Evolutionary conservation across 2,329 filamentous ascomycete species (phyloP).

Genomic region (Coniochaeta pulveracea): DNA sequence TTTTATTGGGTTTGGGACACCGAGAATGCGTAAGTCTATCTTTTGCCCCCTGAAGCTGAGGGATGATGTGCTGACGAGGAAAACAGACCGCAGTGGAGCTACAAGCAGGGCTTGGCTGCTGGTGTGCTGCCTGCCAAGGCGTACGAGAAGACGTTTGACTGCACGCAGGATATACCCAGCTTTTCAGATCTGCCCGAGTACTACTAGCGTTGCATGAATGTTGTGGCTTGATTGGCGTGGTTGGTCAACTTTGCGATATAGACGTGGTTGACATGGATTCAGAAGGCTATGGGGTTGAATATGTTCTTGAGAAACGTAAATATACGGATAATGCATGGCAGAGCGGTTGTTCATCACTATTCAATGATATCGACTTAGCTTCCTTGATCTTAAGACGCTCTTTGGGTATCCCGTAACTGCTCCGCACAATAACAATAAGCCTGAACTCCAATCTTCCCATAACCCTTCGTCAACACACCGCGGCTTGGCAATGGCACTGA

Average conservation of each 20-base stretch:
- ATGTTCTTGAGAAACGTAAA: too few species aligned
- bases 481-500: too few species aligned
- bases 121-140: slow-evolving; percentile 72
- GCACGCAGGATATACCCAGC: slow-evolving; percentile 41
- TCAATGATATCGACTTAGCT: too few species aligned
- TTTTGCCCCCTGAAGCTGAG: background rate
- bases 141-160: slow-evolving; percentile 60
- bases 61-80: background rate
- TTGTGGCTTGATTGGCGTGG: background rate
- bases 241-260: slow-evolving; percentile 1
- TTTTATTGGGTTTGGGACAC: slow-evolving; percentile 99
- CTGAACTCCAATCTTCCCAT: too few species aligned
- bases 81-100: slow-evolving; percentile 69
- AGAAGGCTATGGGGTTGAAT: too few species aligned
- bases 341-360: too few species aligned
- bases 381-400: too few species aligned
- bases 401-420: too few species aligned
- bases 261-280: background rate
- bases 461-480: too few species aligned
- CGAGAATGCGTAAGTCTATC: slow-evolving; percentile 34
- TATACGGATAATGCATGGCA: too few species aligned
- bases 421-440: too few species aligned
- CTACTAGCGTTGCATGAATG: slow-evolving; percentile 20
- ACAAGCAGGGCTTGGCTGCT: slow-evolving; percentile 64
- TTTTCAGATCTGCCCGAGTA: slow-evolving; percentile 42